Percentiles rank a stretch among this genome's conserved stretches.
Evolutionary conservation across 805 yeast species (phyloP).

Genomic region (Starmerella tilneyi): DNA sequence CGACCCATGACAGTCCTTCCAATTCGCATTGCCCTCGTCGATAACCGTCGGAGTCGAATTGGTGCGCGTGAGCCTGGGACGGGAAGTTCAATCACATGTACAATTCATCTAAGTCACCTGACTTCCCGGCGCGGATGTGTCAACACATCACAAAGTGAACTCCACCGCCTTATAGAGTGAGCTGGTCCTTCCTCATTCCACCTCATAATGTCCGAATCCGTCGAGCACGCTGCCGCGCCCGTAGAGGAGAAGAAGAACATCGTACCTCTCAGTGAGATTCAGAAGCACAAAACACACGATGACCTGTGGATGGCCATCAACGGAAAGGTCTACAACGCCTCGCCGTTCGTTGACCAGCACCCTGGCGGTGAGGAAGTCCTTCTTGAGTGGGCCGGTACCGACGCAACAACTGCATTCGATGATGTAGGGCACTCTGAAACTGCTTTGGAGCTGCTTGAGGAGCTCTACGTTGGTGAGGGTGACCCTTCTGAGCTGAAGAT

Average conservation of each 20-base stretch:
- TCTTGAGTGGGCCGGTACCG: constrained; percentile 68
- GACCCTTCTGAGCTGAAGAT: constrained; percentile 40
- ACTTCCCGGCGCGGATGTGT: constrained; percentile 7
- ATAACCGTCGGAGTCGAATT: too few species aligned
- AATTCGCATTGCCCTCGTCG: too few species aligned
- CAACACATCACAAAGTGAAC: neutral
- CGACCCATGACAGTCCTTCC: too few species aligned
- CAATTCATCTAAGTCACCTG: too few species aligned
- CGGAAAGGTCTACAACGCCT: constrained; percentile 57
- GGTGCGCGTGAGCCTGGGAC: too few species aligned
- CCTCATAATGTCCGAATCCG: constrained; percentile 2
- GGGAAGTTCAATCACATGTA: too few species aligned
- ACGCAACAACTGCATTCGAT: constrained; percentile 58
- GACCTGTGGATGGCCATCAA: constrained; percentile 66
- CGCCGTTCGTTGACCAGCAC: constrained; percentile 47
- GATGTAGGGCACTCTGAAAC: constrained; percentile 98
- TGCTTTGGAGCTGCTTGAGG: constrained; percentile 66
- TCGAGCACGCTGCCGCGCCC: neutral
- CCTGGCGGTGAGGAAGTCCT: constrained; percentile 84
- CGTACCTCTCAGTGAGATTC: constrained; percentile 37
- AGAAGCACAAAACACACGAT: constrained; percentile 37
- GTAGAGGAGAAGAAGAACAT: constrained; percentile 20
- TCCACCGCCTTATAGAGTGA: neutral
- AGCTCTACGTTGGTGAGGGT: constrained; percentile 64
- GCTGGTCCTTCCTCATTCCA: too few species aligned